These are phyloP conservation scores for Apiotrichum akiyoshidainum DNA, from an alignment of 1,284 basidiomycete genomes.

Conservation along the genomic window DNA sequence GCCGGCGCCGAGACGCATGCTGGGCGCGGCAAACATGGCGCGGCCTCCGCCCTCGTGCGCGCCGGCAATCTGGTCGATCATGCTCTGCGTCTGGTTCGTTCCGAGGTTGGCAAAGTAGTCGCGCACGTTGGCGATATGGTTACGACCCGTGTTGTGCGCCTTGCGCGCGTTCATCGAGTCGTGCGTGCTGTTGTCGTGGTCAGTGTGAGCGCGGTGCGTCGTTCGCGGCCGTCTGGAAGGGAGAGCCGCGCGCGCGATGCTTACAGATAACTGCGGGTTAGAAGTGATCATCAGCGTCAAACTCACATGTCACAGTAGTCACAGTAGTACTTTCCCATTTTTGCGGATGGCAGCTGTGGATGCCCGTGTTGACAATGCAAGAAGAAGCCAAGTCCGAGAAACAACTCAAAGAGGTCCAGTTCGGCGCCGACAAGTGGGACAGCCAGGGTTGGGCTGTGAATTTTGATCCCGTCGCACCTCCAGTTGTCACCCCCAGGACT, in stretches of 20 bases:
- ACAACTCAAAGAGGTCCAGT: background rate
- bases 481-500: background rate
- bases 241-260: conserved; percentile 3
- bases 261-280: conserved; percentile 56
- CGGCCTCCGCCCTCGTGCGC: conserved; percentile 67
- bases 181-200: conserved; percentile 30
- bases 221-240: background rate
- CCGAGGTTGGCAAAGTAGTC: conserved; percentile 96
- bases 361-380: conserved; percentile 2
- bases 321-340: conserved; percentile 56
- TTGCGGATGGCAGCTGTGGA: conserved; percentile 6
- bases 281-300: background rate
- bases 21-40: conserved; percentile 66
- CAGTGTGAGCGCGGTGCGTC: background rate
- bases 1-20: conserved; percentile 51
- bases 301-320: conserved; percentile 52
- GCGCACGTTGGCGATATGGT: conserved; percentile 91
- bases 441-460: background rate
- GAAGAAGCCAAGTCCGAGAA: background rate
- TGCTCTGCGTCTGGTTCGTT: conserved; percentile 91
- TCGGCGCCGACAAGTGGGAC: too few relatives aligned
- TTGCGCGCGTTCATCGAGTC: conserved; percentile 67
- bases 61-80: conserved; percentile 92
- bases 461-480: background rate
- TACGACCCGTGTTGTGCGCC: conserved; percentile 94